phyloP scores from a whole-genome alignment of 306 rosid species.

The Ammopiptanthus mongolicus region DNA sequence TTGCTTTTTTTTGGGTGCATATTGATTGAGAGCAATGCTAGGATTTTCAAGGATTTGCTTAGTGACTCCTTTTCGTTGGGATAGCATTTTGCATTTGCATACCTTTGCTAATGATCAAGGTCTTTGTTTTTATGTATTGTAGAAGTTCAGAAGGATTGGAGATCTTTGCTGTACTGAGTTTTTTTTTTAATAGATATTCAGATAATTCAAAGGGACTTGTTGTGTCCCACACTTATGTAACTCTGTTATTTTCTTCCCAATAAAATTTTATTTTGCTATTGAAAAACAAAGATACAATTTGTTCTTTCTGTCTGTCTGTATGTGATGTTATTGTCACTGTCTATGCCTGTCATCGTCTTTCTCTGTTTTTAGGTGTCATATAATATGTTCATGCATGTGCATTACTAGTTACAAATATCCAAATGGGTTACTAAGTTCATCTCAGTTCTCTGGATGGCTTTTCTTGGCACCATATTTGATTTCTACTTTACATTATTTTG shows the following conservation, averaged over 20 bases:
- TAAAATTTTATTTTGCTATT: not conserved
- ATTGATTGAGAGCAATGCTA: slow-evolving; percentile 9
- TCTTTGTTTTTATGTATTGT: not conserved
- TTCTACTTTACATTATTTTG: slow-evolving; percentile 13
- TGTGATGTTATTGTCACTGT: slow-evolving; percentile 8
- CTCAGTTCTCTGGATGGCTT: slow-evolving; percentile 1
- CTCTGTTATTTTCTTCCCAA: slow-evolving; percentile 6
- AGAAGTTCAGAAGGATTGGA: not conserved
- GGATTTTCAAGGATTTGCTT: slow-evolving; percentile 12
- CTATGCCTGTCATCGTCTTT: not conserved
- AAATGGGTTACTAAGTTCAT: slow-evolving; percentile 14
- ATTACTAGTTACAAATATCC: not conserved
- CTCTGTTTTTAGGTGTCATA: slow-evolving; percentile 10
- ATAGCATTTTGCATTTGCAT: slow-evolving; percentile 11
- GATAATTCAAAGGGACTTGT: not conserved
- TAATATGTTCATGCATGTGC: slow-evolving; percentile 11
- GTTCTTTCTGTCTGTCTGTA: not conserved
- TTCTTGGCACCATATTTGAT: slow-evolving; percentile 24
- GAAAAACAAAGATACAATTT: slow-evolving; percentile 1
- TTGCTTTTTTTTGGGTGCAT: slow-evolving; percentile 9
- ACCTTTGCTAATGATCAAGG: not conserved
- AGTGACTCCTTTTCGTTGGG: not conserved
- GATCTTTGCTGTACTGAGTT: slow-evolving; percentile 9
- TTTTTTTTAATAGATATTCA: slow-evolving; percentile 9
- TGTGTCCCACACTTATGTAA: not conserved